A percentile compares a stretch with the other conserved stretches of the same genome.
These are phyloP conservation scores for Trametes elegans DNA, from an alignment of 768 basidiomycete genomes.

Conservation along the genomic window DNA sequence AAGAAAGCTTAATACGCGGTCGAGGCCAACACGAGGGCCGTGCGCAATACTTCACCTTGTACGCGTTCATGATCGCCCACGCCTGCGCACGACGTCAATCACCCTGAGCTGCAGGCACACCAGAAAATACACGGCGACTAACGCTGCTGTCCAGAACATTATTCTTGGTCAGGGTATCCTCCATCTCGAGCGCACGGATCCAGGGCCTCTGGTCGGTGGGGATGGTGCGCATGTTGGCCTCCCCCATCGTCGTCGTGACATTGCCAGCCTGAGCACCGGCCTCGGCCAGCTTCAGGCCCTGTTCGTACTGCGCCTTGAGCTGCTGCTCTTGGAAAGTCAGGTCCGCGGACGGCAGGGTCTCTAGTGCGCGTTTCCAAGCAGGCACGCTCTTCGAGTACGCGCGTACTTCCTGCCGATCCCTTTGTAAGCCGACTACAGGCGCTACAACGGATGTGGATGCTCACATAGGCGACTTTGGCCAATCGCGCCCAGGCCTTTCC, in stretches of 20 bases:
- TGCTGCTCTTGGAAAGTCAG: conserved; percentile 16
- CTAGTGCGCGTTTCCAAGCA: conserved; percentile 19
- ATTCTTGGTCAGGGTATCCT: conserved; percentile 15
- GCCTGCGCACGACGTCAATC: conserved; percentile 16
- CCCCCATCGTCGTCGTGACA: neutral
- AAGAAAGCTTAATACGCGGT: neutral
- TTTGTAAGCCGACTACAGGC: neutral
- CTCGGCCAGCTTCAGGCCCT: conserved; percentile 14
- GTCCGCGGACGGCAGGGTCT: conserved; percentile 5
- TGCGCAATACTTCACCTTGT: conserved; percentile 6
- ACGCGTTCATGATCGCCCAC: conserved; percentile 25
- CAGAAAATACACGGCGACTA: neutral
- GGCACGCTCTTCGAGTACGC: conserved; percentile 11
- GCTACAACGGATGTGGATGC: neutral
- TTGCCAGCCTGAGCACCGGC: neutral
- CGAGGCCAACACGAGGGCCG: conserved; percentile 2
- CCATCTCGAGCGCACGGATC: conserved; percentile 22
- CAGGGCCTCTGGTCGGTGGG: conserved; percentile 18
- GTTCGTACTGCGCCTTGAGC: conserved; percentile 23
- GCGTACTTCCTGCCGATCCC: conserved; percentile 10
- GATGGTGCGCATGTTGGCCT: neutral
- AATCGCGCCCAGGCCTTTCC: conserved; percentile 27
- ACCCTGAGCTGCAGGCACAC: neutral
- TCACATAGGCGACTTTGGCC: conserved; percentile 20
- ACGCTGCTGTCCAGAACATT: conserved; percentile 14